Conservation (phyloP, 73 alveolate species). For the Stentor roeselii region DNA sequence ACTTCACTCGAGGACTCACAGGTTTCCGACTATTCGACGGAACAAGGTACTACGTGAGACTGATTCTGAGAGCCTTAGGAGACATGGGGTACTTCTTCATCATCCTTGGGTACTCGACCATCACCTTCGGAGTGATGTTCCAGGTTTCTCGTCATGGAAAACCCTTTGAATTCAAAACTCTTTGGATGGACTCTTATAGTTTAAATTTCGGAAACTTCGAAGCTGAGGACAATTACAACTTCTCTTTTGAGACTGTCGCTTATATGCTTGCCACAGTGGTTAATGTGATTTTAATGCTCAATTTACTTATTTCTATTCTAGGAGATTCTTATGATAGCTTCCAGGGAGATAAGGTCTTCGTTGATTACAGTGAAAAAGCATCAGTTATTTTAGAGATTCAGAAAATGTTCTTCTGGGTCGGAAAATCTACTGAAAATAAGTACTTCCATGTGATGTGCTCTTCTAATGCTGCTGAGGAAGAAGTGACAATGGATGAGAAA, state of each 20-base stretch:
- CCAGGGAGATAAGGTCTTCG: not conserved
- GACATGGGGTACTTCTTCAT: not conserved
- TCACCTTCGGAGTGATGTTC: not conserved
- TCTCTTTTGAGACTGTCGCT: not conserved
- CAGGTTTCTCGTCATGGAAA: not conserved
- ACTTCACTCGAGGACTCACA: not conserved
- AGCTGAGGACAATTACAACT: not conserved
- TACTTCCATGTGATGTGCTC: no score
- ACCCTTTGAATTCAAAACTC: not conserved
- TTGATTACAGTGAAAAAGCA: not conserved
- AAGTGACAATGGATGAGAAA: no score
- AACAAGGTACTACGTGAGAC: not conserved
- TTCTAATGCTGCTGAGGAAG: no score
- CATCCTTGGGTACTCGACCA: slow-evolving; percentile 8
- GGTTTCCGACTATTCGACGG: not conserved
- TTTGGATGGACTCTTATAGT: not conserved
- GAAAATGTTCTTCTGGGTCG: not conserved
- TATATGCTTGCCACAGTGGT: not conserved
- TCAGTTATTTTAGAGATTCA: not conserved
- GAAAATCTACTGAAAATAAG: not conserved
- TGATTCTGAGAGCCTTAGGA: not conserved
- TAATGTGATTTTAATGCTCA: not conserved
- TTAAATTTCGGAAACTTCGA: not conserved
- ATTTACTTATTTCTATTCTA: not conserved
- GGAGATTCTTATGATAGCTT: slow-evolving; percentile 23